Conservation (phyloP, 225 moss, liverwort and hornwort species). For the Climacium dendroides region DNA sequence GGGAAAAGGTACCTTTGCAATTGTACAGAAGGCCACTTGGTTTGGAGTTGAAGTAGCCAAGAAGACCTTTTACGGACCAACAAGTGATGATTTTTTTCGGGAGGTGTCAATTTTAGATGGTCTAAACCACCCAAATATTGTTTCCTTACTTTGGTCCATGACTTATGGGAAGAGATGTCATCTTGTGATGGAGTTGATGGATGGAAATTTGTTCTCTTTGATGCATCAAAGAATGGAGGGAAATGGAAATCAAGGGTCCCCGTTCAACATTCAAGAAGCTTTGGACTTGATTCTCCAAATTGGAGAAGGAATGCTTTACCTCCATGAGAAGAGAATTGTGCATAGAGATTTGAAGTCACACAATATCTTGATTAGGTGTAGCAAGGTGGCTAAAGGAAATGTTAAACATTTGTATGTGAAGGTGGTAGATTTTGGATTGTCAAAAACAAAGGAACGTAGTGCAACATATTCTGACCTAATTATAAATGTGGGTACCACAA, state of each 20-base stretch:
- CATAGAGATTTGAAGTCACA: neutral
- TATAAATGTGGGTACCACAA: neutral
- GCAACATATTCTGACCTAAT: neutral
- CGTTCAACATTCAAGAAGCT: neutral
- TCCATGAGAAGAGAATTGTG: neutral
- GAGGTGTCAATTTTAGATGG: neutral
- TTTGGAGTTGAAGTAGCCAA: neutral
- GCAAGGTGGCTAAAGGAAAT: rapidly evolving
- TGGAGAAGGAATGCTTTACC: neutral
- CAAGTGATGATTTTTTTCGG: neutral
- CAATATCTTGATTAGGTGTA: neutral
- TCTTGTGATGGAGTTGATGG: neutral
- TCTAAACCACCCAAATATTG: neutral
- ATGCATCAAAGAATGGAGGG: neutral
- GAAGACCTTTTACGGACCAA: neutral
- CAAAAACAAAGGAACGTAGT: neutral
- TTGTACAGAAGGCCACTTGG: neutral
- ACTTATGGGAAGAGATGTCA: neutral
- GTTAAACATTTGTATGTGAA: neutral
- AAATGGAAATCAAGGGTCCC: neutral
- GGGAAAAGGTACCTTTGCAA: neutral
- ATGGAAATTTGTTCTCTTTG: neutral
- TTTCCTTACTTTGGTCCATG: neutral
- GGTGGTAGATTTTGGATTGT: neutral
- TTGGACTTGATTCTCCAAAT: neutral